Percentiles rank a stretch among this genome's conserved stretches.
Conservation (phyloP, 371 early-diverging fungal genomes). For the Batkoa obscura region DNA sequence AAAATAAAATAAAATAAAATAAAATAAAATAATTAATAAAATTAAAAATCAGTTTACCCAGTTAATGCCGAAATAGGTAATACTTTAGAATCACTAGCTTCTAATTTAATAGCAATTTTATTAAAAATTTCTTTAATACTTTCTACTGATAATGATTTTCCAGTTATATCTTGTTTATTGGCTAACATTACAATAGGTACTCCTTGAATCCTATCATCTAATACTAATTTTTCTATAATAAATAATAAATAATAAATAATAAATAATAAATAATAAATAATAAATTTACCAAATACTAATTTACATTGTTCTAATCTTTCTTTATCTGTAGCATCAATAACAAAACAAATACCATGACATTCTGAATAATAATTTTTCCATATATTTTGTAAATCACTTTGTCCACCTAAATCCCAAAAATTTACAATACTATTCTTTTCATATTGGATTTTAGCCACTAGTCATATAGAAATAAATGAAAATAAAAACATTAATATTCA, state of each 20-base stretch:
- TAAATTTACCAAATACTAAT: conserved; percentile 47
- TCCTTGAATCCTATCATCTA: conserved; percentile 54
- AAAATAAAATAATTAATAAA: not conserved
- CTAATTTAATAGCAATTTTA: conserved; percentile 61
- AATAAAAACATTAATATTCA: too few relatives aligned
- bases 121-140: conserved; percentile 83
- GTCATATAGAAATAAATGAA: not conserved
- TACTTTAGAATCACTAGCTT: conserved; percentile 45
- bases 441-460: conserved; percentile 64
- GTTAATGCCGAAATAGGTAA: conserved; percentile 56
- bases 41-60: conserved; percentile 46
- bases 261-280: too few relatives aligned
- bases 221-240: conserved; percentile 40
- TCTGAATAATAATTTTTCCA: conserved; percentile 91
- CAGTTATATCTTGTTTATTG: conserved; percentile 74
- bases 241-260: not conserved
- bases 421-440: conserved; percentile 32
- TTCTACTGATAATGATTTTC: conserved; percentile 48
- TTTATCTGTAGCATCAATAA: conserved; percentile 68
- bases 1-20: conserved; percentile 1
- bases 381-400: conserved; percentile 62
- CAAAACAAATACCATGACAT: conserved; percentile 84
- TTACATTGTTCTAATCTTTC: conserved; percentile 64
- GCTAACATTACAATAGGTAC: conserved; percentile 85
- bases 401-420: conserved; percentile 93